These are phyloP conservation scores for Carex kokanica DNA, from an alignment of 176 grass and related monocot species.

Conservation along the genomic window DNA sequence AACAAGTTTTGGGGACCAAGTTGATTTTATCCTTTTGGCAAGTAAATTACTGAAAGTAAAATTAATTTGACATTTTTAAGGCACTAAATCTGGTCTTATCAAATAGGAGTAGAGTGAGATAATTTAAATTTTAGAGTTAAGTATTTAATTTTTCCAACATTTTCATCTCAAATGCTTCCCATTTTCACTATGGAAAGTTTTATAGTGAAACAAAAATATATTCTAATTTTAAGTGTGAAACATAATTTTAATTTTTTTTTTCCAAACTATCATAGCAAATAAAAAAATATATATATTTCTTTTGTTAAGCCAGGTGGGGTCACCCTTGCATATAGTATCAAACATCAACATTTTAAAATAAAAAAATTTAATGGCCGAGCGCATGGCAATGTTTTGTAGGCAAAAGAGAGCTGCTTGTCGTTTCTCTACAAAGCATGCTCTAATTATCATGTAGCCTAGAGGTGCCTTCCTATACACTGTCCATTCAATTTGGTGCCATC, in stretches of 20 bases:
- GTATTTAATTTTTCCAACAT: not conserved
- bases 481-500: slow-evolving; percentile 21
- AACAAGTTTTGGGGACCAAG: too few species aligned
- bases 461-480: slow-evolving; percentile 6
- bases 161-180: not conserved
- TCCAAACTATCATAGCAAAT: not conserved
- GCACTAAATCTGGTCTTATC: not conserved
- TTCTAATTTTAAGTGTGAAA: not conserved
- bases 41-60: not conserved
- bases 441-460: slow-evolving; percentile 3
- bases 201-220: not conserved
- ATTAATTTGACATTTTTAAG: not conserved
- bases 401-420: slow-evolving; percentile 21
- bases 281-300: not conserved
- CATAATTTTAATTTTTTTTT: not conserved
- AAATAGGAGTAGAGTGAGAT: not conserved
- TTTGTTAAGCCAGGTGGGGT: not conserved
- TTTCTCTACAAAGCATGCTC: not conserved
- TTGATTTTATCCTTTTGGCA: not conserved
- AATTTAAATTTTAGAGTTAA: not conserved
- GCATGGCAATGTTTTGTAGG: not conserved
- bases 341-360: not conserved
- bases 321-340: not conserved
- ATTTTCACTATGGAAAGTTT: not conserved
- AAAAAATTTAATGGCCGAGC: not conserved